Evolutionary conservation across 441 rosid genomes (phyloP).

Genomic region (Populus tomentosa): DNA sequence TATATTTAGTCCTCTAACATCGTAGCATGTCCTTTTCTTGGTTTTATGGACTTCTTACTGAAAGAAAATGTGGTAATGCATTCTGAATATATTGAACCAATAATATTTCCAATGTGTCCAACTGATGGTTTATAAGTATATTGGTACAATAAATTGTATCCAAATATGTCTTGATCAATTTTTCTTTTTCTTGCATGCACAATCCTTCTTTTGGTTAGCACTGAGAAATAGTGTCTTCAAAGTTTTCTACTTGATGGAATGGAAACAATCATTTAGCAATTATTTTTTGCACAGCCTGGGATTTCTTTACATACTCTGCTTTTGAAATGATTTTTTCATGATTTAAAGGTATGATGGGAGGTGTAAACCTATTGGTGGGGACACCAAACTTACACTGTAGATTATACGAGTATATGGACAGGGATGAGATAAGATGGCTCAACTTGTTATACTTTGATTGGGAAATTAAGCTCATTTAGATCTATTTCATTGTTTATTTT

Average conservation of each 20-base stretch:
- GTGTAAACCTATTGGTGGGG: neutral
- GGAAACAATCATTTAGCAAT: neutral
- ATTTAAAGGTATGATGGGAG: neutral
- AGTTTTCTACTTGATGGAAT: neutral
- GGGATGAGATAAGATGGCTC: no score
- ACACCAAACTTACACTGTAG: no score
- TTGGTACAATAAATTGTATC: neutral
- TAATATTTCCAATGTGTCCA: neutral
- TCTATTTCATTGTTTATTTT: no score
- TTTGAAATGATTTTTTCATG: neutral
- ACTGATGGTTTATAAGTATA: neutral
- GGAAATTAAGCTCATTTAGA: no score
- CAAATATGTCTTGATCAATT: neutral
- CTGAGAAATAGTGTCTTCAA: neutral
- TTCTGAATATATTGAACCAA: neutral
- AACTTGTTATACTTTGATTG: no score
- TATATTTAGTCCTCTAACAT: slow-evolving; percentile 21
- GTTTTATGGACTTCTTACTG: neutral
- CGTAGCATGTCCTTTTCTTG: neutral
- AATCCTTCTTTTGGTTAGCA: neutral
- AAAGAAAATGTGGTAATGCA: neutral
- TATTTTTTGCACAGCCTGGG: neutral
- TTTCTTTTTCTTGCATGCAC: neutral
- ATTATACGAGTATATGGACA: no score
- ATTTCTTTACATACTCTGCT: neutral